Percentiles rank a stretch among this genome's conserved stretches.
These are phyloP conservation scores for Leishmania gerbilli DNA, from an alignment of 208 protist species.

Conservation along the genomic window DNA sequence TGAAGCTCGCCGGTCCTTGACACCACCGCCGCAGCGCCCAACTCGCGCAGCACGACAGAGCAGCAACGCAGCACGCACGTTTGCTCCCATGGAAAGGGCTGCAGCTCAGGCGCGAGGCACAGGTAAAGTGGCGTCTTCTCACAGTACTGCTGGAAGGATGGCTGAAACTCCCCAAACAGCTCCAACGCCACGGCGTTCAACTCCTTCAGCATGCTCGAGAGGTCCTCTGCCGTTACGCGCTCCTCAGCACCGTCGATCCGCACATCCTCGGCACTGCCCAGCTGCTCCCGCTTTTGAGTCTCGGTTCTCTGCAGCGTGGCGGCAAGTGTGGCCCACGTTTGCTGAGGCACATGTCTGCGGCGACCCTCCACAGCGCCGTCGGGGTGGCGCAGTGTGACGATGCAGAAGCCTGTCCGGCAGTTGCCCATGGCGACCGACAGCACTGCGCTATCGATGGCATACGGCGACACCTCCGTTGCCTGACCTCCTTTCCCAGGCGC, in stretches of 20 bases:
- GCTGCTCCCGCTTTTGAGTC: constrained; percentile 10
- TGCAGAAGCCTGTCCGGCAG: constrained; percentile 16
- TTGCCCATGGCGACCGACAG: constrained; percentile 24
- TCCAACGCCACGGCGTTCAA: constrained; percentile 25
- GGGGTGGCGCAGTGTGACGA: constrained; percentile 54
- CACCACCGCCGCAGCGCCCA: constrained; percentile 46
- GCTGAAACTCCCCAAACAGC: constrained; percentile 50
- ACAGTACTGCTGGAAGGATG: constrained; percentile 33
- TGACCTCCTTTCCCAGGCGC: constrained; percentile 8
- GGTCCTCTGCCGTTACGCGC: constrained; percentile 39
- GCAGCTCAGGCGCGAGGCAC: constrained; percentile 69
- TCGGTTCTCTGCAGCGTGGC: constrained; percentile 27
- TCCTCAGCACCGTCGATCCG: constrained; percentile 26
- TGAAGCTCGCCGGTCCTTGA: constrained; percentile 32
- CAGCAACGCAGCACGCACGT: constrained; percentile 41
- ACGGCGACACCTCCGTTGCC: constrained; percentile 17
- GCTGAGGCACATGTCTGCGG: constrained; percentile 25
- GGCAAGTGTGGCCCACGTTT: constrained; percentile 22
- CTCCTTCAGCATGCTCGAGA: constrained; percentile 14
- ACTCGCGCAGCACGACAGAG: constrained; percentile 58
- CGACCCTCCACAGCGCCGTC: constrained; percentile 54
- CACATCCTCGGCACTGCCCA: constrained; percentile 11
- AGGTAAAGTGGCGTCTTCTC: constrained; percentile 59
- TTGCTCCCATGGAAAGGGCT: constrained; percentile 71
- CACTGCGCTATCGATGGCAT: constrained; percentile 23